Evolutionary conservation across 1,284 basidiomycete genomes (phyloP), one percentile per base, ranked within the genome.

Genomic region (Exobasidium rhododendri): DNA sequence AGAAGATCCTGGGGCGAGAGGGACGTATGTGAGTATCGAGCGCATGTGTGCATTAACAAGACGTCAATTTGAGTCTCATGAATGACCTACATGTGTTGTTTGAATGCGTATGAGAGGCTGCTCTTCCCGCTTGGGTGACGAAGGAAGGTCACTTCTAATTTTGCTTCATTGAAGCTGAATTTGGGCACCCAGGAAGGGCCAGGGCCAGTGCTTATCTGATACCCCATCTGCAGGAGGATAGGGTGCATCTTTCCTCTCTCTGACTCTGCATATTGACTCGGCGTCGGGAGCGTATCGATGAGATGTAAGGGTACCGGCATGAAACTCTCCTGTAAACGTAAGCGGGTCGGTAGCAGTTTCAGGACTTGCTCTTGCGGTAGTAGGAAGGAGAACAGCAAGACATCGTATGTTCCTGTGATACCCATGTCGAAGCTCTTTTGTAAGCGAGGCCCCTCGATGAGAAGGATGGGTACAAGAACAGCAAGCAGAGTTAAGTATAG

Each of bases 331-430:
- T 20, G 14, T 50, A 14, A 28, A 20, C 26, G n/a, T 50, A 50
- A 20, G 13, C 13, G 26, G 14, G 14, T 29, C 31, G 32, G 52
- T 20, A 57, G 47, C 17, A 46, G 6, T 20, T 59, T 31, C 2
- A 30, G 24, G 30, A 62, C 44, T 28, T 31, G 26, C 4, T 45
- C 1, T 26, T 32, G 26, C 17, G 60, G 56, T n/a, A 62, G 45
- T 3, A 61, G 55, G 1, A 64, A 35, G n/a, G 62, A 56, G 3
- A 64, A 61, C 4, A 57, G 31, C 10, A 67, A 35, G 35, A 60
- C 59, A 32, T 67, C 66, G 32, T 58, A 62, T 14, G 59, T 57
- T n/a, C 59, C 65, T 20, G 17, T 59, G 4, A 68, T 46, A 32
- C 28, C 26, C 59, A 67, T 60, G 7, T 61, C 51, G 26, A 17